Base-by-base conservation (phyloP, 1,284 basidiomycete species). In the Ustilago lituana region DNA sequence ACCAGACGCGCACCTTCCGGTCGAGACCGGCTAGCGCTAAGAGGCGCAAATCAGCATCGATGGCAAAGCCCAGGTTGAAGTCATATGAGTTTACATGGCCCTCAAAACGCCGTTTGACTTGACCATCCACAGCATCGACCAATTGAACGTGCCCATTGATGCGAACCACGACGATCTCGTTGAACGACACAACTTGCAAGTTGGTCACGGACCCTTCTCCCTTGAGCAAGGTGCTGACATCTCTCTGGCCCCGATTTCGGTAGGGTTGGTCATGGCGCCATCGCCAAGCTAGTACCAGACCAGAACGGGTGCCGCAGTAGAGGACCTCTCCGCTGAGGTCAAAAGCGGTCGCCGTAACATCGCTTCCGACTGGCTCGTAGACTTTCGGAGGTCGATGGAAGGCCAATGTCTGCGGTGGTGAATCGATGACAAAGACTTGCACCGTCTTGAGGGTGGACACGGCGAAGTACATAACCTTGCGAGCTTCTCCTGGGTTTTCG, bases 11-110 rank as follows among this genome's bases (percentile, higher is more conserved):
- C 1, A 68, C 65, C 19, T 35, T 36, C 11, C 50, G 26, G 26
- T 68, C 65, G 14, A 50, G n/a, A 2, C 65, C 65, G 4, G 59
- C 59, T 20, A 68, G 29, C 5, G 65, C 65, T 5, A 68, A 14
- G 3, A 68, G 36, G 2, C 55, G 45, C n/a, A 48, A 29, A 2
- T 43, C 37, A 1, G 32, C 19, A 22, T 68, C 59, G 15, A 63
- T 31, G 4, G 59, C 59, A 17, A 47, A 51, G 6, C 43, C 67
- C 0, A 70, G 43, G 5, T 36, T n/a, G n/a, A 54, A 70, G 0
- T 36, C 26, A 22, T 64, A 70, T 8, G 55, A 46, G n/a, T 70
- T 70, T 35, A 62, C 50, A 31, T 70, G 67, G 3, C 67, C 67
- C 6, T 38, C 14, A 26, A 32, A 64, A 5, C 14, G n/a, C 4